Percentiles rank a stretch among this genome's conserved stretches.
Conservation (phyloP, 148 eudicot species). For the Rhododendron molle region DNA sequence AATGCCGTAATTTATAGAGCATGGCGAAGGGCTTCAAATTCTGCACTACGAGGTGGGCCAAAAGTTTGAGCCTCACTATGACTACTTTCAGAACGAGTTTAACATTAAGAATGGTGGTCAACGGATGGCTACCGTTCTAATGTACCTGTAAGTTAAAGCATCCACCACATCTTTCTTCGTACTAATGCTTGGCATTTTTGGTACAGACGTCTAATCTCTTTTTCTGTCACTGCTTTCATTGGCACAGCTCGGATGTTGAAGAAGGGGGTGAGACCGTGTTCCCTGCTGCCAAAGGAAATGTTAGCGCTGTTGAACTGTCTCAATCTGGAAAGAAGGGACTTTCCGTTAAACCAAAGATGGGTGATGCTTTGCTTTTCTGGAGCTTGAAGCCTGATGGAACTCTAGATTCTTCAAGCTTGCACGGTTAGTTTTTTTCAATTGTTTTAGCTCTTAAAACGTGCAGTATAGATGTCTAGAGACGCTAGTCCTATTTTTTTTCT, state of each 20-base stretch:
- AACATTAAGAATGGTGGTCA: slow-evolving; percentile 83
- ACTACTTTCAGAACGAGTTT: slow-evolving; percentile 69
- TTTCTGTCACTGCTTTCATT: background rate
- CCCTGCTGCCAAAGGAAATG: slow-evolving; percentile 77
- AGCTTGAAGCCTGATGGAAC: slow-evolving; percentile 24
- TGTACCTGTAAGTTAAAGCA: slow-evolving; percentile 79
- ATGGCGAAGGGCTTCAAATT: slow-evolving; percentile 94
- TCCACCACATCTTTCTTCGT: background rate
- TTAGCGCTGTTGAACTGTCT: slow-evolving; percentile 54
- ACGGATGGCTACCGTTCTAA: slow-evolving; percentile 85
- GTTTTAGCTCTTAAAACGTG: background rate
- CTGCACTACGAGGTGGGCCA: slow-evolving; percentile 95
- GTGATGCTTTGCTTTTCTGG: no score
- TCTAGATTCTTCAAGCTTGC: slow-evolving; percentile 85
- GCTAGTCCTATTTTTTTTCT: background rate
- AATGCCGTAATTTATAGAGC: slow-evolving; percentile 38
- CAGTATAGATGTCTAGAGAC: background rate
- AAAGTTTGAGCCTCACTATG: slow-evolving; percentile 86
- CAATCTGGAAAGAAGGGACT: no score
- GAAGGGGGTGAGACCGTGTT: slow-evolving; percentile 96
- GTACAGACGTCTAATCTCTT: background rate
- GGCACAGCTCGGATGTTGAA: slow-evolving; percentile 84
- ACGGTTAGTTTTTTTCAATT: slow-evolving; percentile 49
- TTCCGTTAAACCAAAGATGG: no score
- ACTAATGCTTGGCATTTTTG: background rate